Conservation (phyloP, 2,329 filamentous ascomycete genomes). For the Colletotrichum camelliae region DNA sequence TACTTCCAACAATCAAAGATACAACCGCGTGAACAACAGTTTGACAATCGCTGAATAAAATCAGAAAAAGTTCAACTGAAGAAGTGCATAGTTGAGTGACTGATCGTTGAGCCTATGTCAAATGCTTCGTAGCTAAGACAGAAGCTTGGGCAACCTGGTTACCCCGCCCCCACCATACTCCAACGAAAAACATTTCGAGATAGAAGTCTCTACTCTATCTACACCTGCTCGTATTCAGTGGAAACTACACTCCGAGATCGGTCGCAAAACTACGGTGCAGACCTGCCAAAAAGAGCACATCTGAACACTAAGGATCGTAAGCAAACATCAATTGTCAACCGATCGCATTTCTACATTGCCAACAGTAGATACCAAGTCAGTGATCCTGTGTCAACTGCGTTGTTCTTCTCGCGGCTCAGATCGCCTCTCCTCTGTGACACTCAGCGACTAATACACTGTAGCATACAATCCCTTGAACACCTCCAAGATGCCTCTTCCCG, state of each 20-base stretch:
- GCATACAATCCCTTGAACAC: not conserved
- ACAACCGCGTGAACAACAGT: not conserved
- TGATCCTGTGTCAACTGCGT: not conserved
- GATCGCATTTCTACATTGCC: not conserved
- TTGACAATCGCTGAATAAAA: not conserved
- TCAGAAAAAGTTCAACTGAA: not conserved
- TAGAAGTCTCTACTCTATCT: not conserved
- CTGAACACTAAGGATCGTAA: not conserved
- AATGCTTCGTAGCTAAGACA: not conserved
- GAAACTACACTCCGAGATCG: not conserved
- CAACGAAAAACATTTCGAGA: slow-evolving; percentile 20
- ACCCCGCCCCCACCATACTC: slow-evolving; percentile 22
- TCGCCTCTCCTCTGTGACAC: not conserved
- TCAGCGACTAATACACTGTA: not conserved
- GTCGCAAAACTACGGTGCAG: not conserved
- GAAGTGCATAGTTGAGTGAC: not conserved
- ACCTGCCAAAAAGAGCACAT: not conserved
- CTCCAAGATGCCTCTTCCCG: slow-evolving; percentile 16
- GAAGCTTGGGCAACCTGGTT: slow-evolving; percentile 7
- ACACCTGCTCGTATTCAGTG: not conserved
- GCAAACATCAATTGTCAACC: not conserved
- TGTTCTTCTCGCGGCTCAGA: not conserved
- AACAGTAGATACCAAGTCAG: not conserved
- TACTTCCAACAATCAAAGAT: not conserved
- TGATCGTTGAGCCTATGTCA: not conserved